Evolutionary conservation across 228 moss, liverwort and hornwort species (phyloP), one percentile per base, ranked within the genome.

Genomic region (Sphagnum fallax): DNA sequence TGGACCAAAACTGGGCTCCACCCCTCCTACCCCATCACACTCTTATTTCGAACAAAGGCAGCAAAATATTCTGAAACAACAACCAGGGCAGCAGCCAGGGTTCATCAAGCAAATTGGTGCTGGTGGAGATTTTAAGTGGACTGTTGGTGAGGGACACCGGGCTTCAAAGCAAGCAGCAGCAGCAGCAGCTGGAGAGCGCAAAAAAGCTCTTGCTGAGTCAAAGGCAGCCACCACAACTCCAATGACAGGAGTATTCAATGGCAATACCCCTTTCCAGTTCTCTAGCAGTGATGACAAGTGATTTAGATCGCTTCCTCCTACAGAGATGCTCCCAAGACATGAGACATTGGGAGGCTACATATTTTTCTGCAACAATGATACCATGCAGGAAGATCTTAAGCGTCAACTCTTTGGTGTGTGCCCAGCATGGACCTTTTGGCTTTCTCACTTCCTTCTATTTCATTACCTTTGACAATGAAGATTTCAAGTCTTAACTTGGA

Each of bases 331-430:
- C 9, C 91, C 97, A 5, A 77, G 97, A 57, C 82, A 93, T 64
- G 93, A 90, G 65, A 91, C 85, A 16, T 74, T 97, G 72, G 97
- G 97, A 47, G 97, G 97, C 47, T 93, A 97, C 69, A 97, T 97
- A 64, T 97, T 97, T 53, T 93, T 97, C 12, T 97, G 97, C 87
- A 97, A 97, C 80, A 97, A 97, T 71, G 97, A 97, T 62, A 97
- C 97, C 49, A 97, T 97, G 97, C 97, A 97, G 76, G 97, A 97
- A 81, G 97, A 97, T 67, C 93, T 97, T 68, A 97, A 97, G 75
- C 86, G 97, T 71, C 93, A 97, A 77, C 93, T 97, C 59, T 97
- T 97, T 70, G 97, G 97, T 97, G 83, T 5, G 71, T 60, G 16
- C 52, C 49, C 50, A 14, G 16, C 58, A 1, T 32, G 32, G 1